Percentiles rank a stretch among this genome's conserved stretches.
These are phyloP conservation scores for Nakazawaea wyomingensis DNA, from an alignment of 805 yeast species.

Conservation along the genomic window DNA sequence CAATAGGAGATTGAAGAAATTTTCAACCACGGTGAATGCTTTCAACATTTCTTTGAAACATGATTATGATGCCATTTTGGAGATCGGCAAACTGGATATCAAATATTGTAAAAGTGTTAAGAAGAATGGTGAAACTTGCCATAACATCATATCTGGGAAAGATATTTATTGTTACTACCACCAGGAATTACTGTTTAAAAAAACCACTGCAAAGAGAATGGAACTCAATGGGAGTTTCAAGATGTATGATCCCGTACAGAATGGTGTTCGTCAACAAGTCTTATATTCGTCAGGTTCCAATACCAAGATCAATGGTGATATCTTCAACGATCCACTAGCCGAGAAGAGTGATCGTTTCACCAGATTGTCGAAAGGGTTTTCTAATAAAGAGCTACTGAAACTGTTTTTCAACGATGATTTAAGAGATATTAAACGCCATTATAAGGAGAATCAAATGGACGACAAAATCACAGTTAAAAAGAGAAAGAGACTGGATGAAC, in stretches of 20 bases:
- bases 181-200: conserved; percentile 48
- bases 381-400: conserved; percentile 35
- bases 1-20: conserved; percentile 20
- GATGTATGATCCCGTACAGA: conserved; percentile 49
- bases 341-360: conserved; percentile 19
- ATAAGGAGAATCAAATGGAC: neutral
- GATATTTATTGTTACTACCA: conserved; percentile 69
- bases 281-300: conserved; percentile 24
- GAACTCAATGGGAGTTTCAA: conserved; percentile 65
- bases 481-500: neutral
- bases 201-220: conserved; percentile 57
- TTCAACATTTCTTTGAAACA: conserved; percentile 56
- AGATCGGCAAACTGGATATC: conserved; percentile 69
- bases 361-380: conserved; percentile 28
- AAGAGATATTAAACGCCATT: conserved; percentile 35
- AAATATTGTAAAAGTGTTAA: conserved; percentile 56
- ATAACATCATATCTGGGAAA: conserved; percentile 51
- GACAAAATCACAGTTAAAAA: neutral
- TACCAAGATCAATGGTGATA: conserved; percentile 22
- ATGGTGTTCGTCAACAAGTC: conserved; percentile 38
- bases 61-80: conserved; percentile 50
- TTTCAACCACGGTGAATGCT: conserved; percentile 20
- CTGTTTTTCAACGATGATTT: conserved; percentile 49
- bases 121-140: conserved; percentile 49
- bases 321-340: conserved; percentile 20